Percentiles rank a stretch among this genome's conserved stretches.
Conservation (phyloP, 768 basidiomycete genomes). For the Naganishia friedmannii region DNA sequence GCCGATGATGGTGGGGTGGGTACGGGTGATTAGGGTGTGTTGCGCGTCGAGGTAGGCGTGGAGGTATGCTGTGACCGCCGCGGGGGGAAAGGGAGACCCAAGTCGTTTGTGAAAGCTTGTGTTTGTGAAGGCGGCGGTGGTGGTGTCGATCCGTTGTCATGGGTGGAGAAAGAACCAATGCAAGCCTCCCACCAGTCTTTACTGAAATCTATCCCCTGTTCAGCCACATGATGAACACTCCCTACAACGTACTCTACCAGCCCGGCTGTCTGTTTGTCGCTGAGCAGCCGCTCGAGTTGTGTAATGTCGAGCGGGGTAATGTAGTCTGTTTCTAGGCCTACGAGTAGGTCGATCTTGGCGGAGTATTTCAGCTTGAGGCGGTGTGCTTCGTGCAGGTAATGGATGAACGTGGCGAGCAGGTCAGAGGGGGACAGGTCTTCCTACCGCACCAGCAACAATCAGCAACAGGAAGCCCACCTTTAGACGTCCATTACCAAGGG, state of each 20-base stretch:
- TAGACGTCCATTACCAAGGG: too few species aligned
- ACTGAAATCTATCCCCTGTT: constrained; percentile 90
- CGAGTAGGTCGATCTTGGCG: constrained; percentile 67
- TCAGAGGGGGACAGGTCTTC: constrained; percentile 58
- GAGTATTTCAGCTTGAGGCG: constrained; percentile 67
- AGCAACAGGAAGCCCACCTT: too few species aligned
- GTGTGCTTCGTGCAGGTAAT: constrained; percentile 74
- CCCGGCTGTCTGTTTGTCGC: background rate
- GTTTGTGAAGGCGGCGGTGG: background rate
- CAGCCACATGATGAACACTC: constrained; percentile 84
- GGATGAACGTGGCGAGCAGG: constrained; percentile 65
- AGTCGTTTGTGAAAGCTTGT: background rate
- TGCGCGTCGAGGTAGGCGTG: constrained; percentile 81
- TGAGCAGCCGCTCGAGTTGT: constrained; percentile 60
- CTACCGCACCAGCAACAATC: constrained; percentile 52
- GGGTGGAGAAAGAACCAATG: constrained; percentile 46
- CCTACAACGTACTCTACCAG: constrained; percentile 86
- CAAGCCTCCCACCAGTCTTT: constrained; percentile 64
- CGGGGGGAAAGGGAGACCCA: background rate
- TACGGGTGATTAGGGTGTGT: constrained; percentile 64
- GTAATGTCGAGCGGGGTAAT: constrained; percentile 69
- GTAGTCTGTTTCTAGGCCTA: constrained; percentile 90
- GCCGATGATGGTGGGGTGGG: constrained; percentile 83
- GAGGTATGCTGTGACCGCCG: background rate
- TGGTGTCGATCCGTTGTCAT: background rate